phyloP scores from a whole-genome alignment of 2,329 filamentous ascomycete species.

The Paecilomyces sp. region DNA sequence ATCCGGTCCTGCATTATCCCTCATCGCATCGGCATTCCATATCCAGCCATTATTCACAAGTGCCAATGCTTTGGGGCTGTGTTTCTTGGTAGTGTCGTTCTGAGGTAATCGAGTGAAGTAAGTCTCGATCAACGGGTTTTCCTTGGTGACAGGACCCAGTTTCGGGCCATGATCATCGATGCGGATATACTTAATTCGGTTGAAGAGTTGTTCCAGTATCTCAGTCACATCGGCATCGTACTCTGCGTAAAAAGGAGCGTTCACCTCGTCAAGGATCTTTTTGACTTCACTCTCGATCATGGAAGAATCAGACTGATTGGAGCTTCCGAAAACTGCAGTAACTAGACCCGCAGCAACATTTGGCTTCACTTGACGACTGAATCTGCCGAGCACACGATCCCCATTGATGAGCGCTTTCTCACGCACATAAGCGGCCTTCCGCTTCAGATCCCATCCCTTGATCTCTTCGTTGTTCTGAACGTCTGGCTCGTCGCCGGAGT shows the following conservation, averaged over 20 bases:
- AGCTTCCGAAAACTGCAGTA: constrained; percentile 61
- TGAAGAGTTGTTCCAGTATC: constrained; percentile 85
- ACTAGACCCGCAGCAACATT: constrained; percentile 61
- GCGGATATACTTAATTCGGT: constrained; percentile 89
- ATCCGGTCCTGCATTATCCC: constrained; percentile 84
- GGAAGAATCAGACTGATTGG: constrained; percentile 40
- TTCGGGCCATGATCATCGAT: constrained; percentile 90
- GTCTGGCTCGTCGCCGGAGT: constrained; percentile 20
- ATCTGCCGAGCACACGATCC: constrained; percentile 73
- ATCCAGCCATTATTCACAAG: constrained; percentile 98
- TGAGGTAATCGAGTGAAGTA: constrained; percentile 88
- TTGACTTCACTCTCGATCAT: constrained; percentile 48
- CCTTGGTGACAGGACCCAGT: constrained; percentile 66
- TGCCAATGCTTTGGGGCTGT: constrained; percentile 68
- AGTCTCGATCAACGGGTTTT: constrained; percentile 79
- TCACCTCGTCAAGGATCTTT: constrained; percentile 71
- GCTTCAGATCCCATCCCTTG: constrained; percentile 48
- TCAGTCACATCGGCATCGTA: constrained; percentile 78
- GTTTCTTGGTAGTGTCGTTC: constrained; percentile 70
- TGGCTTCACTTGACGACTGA: constrained; percentile 65
- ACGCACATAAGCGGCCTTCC: constrained; percentile 55
- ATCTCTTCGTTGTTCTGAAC: constrained; percentile 29
- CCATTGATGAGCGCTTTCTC: constrained; percentile 63
- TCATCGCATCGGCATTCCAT: constrained; percentile 90
- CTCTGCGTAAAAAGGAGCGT: constrained; percentile 83